Evolutionary conservation across 2,329 filamentous ascomycete genomes (phyloP).

Genomic region (Fusarium redolens): DNA sequence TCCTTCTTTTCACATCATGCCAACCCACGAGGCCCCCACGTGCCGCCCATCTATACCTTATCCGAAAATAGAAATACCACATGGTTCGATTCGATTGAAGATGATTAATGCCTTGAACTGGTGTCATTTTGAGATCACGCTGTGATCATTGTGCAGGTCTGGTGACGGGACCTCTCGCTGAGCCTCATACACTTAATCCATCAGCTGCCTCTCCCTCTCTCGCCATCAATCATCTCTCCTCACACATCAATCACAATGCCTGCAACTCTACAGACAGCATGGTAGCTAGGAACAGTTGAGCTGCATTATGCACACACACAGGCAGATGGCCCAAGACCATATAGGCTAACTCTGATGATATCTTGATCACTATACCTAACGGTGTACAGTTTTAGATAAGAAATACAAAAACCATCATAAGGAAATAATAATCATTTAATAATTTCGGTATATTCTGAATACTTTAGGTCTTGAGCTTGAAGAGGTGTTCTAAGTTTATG

Average conservation of each 20-base stretch:
- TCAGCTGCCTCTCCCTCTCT: too few species aligned
- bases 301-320: not conserved
- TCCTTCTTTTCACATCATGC: not conserved
- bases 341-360: not conserved
- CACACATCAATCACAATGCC: not conserved
- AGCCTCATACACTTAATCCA: not conserved
- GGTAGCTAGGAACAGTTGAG: not conserved
- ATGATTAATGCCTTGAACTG: not conserved
- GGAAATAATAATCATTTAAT: not conserved
- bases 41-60: not conserved
- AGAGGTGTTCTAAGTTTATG: not conserved
- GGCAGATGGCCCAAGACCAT: not conserved
- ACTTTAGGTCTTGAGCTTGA: not conserved
- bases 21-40: not conserved
- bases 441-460: not conserved
- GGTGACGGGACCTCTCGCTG: too few species aligned
- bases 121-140: not conserved
- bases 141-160: not conserved
- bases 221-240: not conserved
- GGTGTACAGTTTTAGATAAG: too few species aligned
- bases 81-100: not conserved
- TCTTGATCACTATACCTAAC: not conserved
- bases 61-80: constrained; percentile 1
- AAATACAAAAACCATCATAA: not conserved
- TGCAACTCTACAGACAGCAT: too few species aligned